Evolutionary conservation across 1,284 basidiomycete species (phyloP).

Genomic region (Naganishia cerealis): DNA sequence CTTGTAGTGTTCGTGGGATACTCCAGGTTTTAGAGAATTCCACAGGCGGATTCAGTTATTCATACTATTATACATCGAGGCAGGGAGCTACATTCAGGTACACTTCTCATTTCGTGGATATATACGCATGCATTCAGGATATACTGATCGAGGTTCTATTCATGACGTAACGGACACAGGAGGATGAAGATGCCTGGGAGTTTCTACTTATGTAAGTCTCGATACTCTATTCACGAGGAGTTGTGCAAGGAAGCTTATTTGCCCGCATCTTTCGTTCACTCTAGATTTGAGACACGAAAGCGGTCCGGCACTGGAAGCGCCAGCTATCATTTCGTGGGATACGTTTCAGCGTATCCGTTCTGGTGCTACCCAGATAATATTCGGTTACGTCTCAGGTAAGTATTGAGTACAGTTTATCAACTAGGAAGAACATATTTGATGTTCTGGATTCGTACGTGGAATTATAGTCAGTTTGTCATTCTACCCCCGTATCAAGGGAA

Average conservation of each 20-base stretch:
- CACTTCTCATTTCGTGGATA: conserved; percentile 13
- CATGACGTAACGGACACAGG: conserved; percentile 45
- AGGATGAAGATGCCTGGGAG: conserved; percentile 85
- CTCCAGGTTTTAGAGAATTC: conserved; percentile 86
- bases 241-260: neutral
- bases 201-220: conserved; percentile 71
- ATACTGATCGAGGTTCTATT: neutral
- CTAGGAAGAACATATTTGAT: neutral
- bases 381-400: conserved; percentile 76
- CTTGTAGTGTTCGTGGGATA: conserved; percentile 74
- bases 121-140: too few species aligned
- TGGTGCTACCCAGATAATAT: conserved; percentile 87
- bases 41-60: conserved; percentile 94
- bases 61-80: conserved; percentile 91
- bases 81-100: conserved; percentile 79
- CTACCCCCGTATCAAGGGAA: conserved; percentile 84
- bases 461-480: conserved; percentile 82
- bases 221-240: neutral
- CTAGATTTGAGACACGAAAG: conserved; percentile 78
- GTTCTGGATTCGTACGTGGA: conserved; percentile 1
- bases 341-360: conserved; percentile 87
- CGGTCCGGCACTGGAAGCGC: conserved; percentile 51
- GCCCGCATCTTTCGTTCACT: conserved; percentile 2
- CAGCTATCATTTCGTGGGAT: conserved; percentile 86
- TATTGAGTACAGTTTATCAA: conserved; percentile 3